phyloP scores from a whole-genome alignment of 371 early-diverging fungal genomes.

The Quaeritorhiza haematococci region DNA sequence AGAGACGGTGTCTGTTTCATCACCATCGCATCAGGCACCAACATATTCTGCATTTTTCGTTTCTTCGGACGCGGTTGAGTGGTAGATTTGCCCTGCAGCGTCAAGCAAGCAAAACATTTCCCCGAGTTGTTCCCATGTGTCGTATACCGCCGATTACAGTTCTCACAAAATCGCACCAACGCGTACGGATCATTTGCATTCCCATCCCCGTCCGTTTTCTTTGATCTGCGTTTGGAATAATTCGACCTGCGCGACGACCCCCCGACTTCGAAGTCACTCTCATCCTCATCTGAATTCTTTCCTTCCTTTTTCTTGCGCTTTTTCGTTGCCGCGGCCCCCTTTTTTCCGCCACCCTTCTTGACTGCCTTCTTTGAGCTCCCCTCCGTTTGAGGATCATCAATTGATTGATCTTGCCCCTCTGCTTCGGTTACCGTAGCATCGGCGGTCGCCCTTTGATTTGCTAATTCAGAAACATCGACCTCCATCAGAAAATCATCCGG shows the following conservation, averaged over 20 bases:
- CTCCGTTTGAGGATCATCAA: not conserved
- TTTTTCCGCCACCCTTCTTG: too few species aligned
- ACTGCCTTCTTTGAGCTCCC: slow-evolving; percentile 10
- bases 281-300: slow-evolving; percentile 34
- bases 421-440: slow-evolving; percentile 4
- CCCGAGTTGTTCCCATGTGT: slow-evolving; percentile 18
- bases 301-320: slow-evolving; percentile 19
- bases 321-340: slow-evolving; percentile 5
- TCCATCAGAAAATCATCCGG: too few species aligned
- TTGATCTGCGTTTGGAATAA: slow-evolving; percentile 13
- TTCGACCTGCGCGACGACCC: slow-evolving; percentile 29
- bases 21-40: slow-evolving; percentile 8
- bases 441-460: too few species aligned
- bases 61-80: slow-evolving; percentile 9
- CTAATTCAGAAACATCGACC: too few species aligned
- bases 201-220: slow-evolving; percentile 8
- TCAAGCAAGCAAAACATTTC: slow-evolving; percentile 24
- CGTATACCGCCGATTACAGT: slow-evolving; percentile 27
- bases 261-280: slow-evolving; percentile 25
- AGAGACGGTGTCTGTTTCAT: slow-evolving; percentile 32
- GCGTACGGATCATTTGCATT: slow-evolving; percentile 17
- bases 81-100: not conserved
- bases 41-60: not conserved
- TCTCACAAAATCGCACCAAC: too few species aligned
- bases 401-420: slow-evolving; percentile 1